A percentile compares a stretch with the other conserved stretches of the same genome.
Conservation (phyloP, 257 asterid genomes). For the Apocynum venetum region DNA sequence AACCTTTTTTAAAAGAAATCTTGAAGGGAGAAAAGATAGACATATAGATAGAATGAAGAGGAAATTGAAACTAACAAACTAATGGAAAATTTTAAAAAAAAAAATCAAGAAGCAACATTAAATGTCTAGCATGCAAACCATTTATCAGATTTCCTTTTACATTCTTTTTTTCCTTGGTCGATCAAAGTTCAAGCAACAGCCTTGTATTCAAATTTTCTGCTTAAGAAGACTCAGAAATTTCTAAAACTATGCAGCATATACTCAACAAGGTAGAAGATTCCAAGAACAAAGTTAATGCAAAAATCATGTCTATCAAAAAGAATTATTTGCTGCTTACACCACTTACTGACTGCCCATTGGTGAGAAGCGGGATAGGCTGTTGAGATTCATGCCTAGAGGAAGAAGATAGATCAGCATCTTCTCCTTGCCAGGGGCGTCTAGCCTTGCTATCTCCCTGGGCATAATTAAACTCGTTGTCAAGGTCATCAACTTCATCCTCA, state of each 20-base stretch:
- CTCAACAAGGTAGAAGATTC: not conserved
- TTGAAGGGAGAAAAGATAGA: not conserved
- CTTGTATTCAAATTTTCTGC: not conserved
- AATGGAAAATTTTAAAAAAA: not conserved
- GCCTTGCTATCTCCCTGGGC: conserved; percentile 58
- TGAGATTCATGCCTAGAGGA: conserved; percentile 81
- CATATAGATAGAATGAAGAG: not conserved
- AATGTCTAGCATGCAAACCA: not conserved
- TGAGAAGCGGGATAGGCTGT: conserved; percentile 86
- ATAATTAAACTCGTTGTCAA: conserved; percentile 69
- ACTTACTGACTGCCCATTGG: conserved; percentile 78
- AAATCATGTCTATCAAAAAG: not conserved
- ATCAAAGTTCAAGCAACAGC: not conserved
- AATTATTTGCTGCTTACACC: not conserved
- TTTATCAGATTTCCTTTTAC: not conserved
- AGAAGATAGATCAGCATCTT: conserved; percentile 72
- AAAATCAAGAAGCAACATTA: not conserved
- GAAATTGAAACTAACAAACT: not conserved
- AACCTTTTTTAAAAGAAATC: not conserved
- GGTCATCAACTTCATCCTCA: conserved; percentile 76
- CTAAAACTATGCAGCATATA: not conserved
- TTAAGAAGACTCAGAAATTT: not conserved
- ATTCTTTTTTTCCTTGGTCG: not conserved
- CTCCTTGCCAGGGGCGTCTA: conserved; percentile 80
- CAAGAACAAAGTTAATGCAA: not conserved